Evolutionary conservation across 1,139 yeast genomes (phyloP).

Genomic region (Suhomyces guaymorum): DNA sequence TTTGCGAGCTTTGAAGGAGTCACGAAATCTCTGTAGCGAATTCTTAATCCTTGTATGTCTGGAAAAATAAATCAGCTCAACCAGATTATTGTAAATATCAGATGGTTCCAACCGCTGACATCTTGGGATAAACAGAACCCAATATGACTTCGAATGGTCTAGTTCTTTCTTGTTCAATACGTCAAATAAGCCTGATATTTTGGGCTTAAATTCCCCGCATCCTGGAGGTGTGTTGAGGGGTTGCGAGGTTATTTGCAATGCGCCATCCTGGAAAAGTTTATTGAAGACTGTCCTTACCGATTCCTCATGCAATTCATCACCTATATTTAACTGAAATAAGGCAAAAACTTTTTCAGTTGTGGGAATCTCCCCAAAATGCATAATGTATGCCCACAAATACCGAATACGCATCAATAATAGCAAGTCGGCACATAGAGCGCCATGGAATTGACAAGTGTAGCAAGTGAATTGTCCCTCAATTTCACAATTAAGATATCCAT

Average conservation of each 20-base stretch:
- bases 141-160: slow-evolving; percentile 4
- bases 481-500: not conserved
- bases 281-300: slow-evolving; percentile 15
- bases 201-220: slow-evolving; percentile 14
- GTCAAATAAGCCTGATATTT: slow-evolving; percentile 11
- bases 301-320: slow-evolving; percentile 1
- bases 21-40: not conserved
- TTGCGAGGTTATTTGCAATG: too few relatives aligned
- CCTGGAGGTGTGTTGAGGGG: slow-evolving; percentile 11
- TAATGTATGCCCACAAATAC: slow-evolving; percentile 20
- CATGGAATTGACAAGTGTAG: slow-evolving; percentile 18
- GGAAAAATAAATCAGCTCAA: slow-evolving; percentile 20
- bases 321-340: slow-evolving; percentile 5
- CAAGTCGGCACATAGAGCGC: slow-evolving; percentile 9
- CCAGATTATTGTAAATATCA: slow-evolving; percentile 8
- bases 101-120: slow-evolving; percentile 2
- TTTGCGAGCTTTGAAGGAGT: not conserved
- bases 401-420: slow-evolving; percentile 19
- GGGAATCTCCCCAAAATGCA: slow-evolving; percentile 16
- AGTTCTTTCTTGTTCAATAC: slow-evolving; percentile 6
- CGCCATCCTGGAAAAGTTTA: slow-evolving; percentile 18
- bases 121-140: slow-evolving; percentile 22
- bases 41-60: slow-evolving; percentile 2
- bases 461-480: slow-evolving; percentile 11
- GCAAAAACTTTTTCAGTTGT: slow-evolving; percentile 13